These are phyloP conservation scores for Phoenix dactylifera DNA, from an alignment of 176 grass and related monocot genomes.

Conservation along the genomic window DNA sequence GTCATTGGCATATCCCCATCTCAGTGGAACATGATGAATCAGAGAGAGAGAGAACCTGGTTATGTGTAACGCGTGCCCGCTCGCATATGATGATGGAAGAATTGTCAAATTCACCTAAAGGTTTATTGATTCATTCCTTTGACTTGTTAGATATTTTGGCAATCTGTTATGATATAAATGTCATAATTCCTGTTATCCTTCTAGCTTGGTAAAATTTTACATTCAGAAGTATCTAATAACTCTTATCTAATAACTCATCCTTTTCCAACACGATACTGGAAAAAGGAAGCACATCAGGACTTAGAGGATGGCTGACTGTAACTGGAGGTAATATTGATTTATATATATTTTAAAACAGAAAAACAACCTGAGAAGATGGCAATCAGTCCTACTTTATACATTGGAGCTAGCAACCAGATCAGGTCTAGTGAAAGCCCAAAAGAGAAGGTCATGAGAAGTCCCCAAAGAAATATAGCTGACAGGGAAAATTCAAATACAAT, in stretches of 20 bases:
- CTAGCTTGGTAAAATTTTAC: no score
- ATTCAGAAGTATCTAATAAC: no score
- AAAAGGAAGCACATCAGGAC: background rate
- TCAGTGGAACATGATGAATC: conserved; percentile 17
- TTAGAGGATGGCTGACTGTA: background rate
- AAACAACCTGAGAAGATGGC: background rate
- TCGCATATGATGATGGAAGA: background rate
- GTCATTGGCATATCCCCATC: conserved; percentile 68
- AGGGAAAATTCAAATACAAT: background rate
- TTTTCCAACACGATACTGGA: no score
- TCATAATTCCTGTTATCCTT: no score
- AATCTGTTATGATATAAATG: no score
- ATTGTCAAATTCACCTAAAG: background rate
- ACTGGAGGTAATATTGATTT: no score
- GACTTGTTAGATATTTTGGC: no score
- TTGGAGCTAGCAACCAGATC: background rate
- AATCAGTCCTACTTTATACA: background rate
- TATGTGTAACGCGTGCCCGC: conserved; percentile 35
- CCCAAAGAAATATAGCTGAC: background rate
- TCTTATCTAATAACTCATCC: no score
- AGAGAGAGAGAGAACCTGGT: conserved; percentile 40
- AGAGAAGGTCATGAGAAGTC: background rate
- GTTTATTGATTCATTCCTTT: background rate
- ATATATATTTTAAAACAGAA: background rate
- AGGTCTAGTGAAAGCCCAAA: background rate